Conservation (phyloP, 495 filamentous ascomycete genomes). For the Penicillium verhagenii region DNA sequence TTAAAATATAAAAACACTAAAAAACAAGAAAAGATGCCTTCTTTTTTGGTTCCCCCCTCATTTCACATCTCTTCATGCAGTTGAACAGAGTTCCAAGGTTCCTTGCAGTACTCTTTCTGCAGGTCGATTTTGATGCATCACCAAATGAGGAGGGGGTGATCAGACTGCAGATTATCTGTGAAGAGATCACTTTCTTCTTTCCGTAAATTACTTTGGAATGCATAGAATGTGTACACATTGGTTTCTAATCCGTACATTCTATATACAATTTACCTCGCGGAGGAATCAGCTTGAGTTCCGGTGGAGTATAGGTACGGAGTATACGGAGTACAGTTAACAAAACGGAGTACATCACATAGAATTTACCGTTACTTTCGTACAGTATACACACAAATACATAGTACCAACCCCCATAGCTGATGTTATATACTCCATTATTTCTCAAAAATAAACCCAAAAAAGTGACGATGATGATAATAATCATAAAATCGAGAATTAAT, state of each 20-base stretch:
- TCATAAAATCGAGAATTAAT: not conserved
- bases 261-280: not conserved
- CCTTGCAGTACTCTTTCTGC: not conserved
- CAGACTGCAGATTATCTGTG: conserved; percentile 18
- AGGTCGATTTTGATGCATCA: conserved; percentile 11
- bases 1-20: not conserved
- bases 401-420: too few relatives aligned
- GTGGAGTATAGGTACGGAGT: too few relatives aligned
- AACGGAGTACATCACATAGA: too few relatives aligned
- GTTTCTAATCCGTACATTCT: too few relatives aligned
- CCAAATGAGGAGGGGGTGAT: conserved; percentile 6
- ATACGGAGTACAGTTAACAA: too few relatives aligned
- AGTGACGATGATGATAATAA: too few relatives aligned
- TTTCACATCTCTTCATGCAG: not conserved
- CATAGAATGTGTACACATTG: too few relatives aligned
- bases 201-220: not conserved
- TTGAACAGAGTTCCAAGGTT: not conserved
- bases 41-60: not conserved
- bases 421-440: too few relatives aligned
- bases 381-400: too few relatives aligned
- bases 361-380: too few relatives aligned
- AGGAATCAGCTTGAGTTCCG: not conserved
- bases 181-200: conserved; percentile 19
- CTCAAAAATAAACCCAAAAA: not conserved
- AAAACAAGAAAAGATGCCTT: too few relatives aligned